phyloP scores from a whole-genome alignment of 176 grass and related monocot genomes.

The Elaeis guineensis region DNA sequence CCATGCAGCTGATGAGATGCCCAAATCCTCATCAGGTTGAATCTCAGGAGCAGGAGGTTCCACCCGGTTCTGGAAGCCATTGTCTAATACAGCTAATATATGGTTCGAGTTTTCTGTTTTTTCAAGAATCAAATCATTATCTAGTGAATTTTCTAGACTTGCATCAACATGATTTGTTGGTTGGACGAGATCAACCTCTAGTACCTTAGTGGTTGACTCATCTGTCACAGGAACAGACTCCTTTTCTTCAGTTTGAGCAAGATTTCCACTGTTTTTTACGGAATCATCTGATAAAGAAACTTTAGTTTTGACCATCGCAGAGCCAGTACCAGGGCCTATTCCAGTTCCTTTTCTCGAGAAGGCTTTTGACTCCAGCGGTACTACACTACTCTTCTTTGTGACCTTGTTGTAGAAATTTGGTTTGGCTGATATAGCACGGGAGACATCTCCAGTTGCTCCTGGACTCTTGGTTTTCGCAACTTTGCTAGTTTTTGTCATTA shows the following conservation, averaged over 20 bases:
- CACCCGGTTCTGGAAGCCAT: slow-evolving; percentile 28
- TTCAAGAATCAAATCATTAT: slow-evolving; percentile 76
- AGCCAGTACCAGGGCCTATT: slow-evolving; percentile 25
- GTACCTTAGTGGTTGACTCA: slow-evolving; percentile 60
- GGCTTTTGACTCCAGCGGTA: slow-evolving; percentile 77
- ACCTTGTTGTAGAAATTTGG: slow-evolving; percentile 66
- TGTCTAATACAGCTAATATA: slow-evolving; percentile 47
- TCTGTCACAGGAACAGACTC: slow-evolving; percentile 33
- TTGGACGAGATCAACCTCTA: slow-evolving; percentile 79
- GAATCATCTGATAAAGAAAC: slow-evolving; percentile 38
- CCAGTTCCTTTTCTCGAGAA: slow-evolving; percentile 52
- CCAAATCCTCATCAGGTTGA: slow-evolving; percentile 75
- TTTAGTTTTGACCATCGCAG: slow-evolving; percentile 48
- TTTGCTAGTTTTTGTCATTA: slow-evolving; percentile 36
- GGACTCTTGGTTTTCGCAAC: slow-evolving; percentile 39
- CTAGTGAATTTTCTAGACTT: slow-evolving; percentile 66
- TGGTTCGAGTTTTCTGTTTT: slow-evolving; percentile 57
- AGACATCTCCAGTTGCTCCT: slow-evolving; percentile 43
- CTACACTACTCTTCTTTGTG: slow-evolving; percentile 94
- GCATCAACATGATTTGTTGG: slow-evolving; percentile 85
- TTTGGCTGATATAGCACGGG: slow-evolving; percentile 28
- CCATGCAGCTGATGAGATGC: slow-evolving; percentile 94
- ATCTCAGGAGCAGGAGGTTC: slow-evolving; percentile 39
- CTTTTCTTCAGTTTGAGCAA: slow-evolving; percentile 67
- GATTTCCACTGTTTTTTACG: slow-evolving; percentile 50